Evolutionary conservation across 2,329 filamentous ascomycete species (phyloP), one percentile per base, ranked within the genome.

Genomic region (Penicillium glabrum): DNA sequence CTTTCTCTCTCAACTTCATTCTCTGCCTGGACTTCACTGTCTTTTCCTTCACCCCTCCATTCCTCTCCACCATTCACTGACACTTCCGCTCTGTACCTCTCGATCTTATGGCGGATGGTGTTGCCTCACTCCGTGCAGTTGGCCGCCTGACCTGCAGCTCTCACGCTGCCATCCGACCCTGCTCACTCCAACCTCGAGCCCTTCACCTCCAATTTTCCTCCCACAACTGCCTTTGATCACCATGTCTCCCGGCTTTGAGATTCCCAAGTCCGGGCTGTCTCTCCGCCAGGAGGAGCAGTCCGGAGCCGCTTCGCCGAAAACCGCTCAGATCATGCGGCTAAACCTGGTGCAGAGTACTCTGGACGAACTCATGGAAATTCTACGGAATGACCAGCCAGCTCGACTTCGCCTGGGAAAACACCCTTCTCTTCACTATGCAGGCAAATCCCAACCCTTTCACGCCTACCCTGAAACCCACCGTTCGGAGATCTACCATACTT

Each of bases 361-460:
- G 48, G 73, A 79, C 57, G 78, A 81, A 48, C 70, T 81, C 29
- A 72, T 81, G 31, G 72, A 76, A 53, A 72, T 67, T 56, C 69
- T 80, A 29, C 72, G 72, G 47, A 70, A 73, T 41, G 74, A 77
- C 51, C 71, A 79, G 57, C 72, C 75, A 53, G 77, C 76, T 62
- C 73, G 73, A 63, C 64, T 82, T 50, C 76, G 77, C 41, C 74
- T 80, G 57, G 79, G 79, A 27, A 81, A 80, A 67, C 73, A 75
- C 60, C 74, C 83, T 72, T 80, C 81, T 69, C 78, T 88, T 59
- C 81, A 82, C 64, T 82, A 82, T 65, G 84, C 82, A 61, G 80
- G 80, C 69, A 83, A 83, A 68, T 80, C 80, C 31, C 79, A 85
- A 59, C 74, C 80, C 31, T 78, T 87, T 64, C 78, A 81, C 57